phyloP scores from a whole-genome alignment of 805 yeast genomes.

The Saccharomycodes ludwigii region DNA sequence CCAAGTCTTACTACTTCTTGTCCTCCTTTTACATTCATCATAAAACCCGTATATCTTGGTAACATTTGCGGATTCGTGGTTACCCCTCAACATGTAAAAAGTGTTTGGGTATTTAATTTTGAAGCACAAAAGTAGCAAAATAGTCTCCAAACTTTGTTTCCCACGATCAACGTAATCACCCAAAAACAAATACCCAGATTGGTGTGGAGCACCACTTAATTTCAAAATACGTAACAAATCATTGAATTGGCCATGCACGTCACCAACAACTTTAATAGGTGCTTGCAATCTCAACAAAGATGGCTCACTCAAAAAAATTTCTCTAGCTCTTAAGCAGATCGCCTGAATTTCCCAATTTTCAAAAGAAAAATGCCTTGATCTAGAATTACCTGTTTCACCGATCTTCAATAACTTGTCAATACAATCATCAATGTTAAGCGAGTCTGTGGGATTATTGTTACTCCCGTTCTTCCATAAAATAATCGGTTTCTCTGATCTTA shows the following conservation, averaged over 20 bases:
- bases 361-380: conserved; percentile 36
- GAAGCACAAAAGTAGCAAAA: conserved; percentile 74
- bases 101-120: conserved; percentile 96
- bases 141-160: conserved; percentile 89
- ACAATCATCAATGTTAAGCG: conserved; percentile 45
- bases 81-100: conserved; percentile 84
- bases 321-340: conserved; percentile 45
- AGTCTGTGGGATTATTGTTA: conserved; percentile 8
- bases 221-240: conserved; percentile 86
- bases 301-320: conserved; percentile 72
- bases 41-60: conserved; percentile 95
- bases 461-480: not conserved
- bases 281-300: conserved; percentile 72
- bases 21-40: conserved; percentile 91
- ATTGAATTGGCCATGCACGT: conserved; percentile 93
- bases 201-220: conserved; percentile 95
- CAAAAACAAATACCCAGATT: conserved; percentile 78
- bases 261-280: conserved; percentile 79
- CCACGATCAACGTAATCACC: conserved; percentile 99
- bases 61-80: conserved; percentile 95
- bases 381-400: conserved; percentile 32
- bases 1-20: conserved; percentile 84
- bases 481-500: not conserved
- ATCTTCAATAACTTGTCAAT: conserved; percentile 46
- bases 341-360: conserved; percentile 41